Conservation (phyloP, 1,139 yeast genomes). For the Kurtzmaniella quercitrusa region DNA sequence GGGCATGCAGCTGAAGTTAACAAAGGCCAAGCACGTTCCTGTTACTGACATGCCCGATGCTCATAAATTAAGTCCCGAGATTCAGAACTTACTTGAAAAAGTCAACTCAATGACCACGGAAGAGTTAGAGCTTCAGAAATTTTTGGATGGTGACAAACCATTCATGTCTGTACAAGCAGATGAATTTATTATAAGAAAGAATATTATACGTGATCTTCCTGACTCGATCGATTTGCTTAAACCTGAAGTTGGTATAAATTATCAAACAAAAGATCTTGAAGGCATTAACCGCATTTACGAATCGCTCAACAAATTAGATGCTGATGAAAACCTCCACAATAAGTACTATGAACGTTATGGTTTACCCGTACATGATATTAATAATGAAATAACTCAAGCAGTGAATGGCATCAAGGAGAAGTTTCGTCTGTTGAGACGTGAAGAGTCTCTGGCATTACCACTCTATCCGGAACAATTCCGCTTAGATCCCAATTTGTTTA, state of each 20-base stretch:
- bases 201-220: conserved; percentile 32
- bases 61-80: background rate
- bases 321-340: conserved; percentile 36
- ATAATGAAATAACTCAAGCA: conserved; percentile 30
- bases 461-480: conserved; percentile 26
- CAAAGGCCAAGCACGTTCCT: background rate
- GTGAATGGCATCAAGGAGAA: conserved; percentile 36
- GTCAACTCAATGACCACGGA: conserved; percentile 29
- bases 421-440: conserved; percentile 33
- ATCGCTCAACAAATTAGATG: conserved; percentile 30
- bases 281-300: conserved; percentile 31
- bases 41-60: background rate
- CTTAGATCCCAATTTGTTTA: conserved; percentile 28
- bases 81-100: conserved; percentile 7
- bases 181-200: conserved; percentile 35
- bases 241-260: conserved; percentile 13
- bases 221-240: conserved; percentile 33
- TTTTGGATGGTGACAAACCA: conserved; percentile 35
- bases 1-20: background rate
- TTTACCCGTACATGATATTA: conserved; percentile 31
- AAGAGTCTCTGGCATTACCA: conserved; percentile 28
- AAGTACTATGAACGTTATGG: conserved; percentile 34
- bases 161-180: conserved; percentile 32
- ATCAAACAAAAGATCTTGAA: conserved; percentile 16
- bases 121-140: conserved; percentile 35